phyloP scores from a whole-genome alignment of 2,329 filamentous ascomycete genomes.

The Fusarium chuoi region DNA sequence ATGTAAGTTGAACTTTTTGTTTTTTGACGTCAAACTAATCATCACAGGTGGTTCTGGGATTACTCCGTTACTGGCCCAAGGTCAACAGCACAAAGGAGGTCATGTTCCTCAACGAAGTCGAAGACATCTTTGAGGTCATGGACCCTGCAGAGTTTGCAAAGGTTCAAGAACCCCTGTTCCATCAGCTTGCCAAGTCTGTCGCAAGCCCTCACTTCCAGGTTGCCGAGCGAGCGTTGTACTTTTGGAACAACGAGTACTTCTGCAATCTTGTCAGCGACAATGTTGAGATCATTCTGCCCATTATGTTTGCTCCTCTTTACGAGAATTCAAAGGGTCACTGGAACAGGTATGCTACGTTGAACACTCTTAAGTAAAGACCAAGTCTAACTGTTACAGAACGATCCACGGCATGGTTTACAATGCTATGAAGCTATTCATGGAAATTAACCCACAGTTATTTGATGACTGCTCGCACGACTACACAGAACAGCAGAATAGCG shows the following conservation, averaged over 20 bases:
- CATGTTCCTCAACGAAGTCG: conserved; percentile 99
- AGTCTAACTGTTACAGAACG: conserved; percentile 67
- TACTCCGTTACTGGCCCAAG: conserved; percentile 98
- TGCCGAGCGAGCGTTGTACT: conserved; percentile 95
- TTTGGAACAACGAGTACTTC: conserved; percentile 99
- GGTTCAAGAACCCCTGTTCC: conserved; percentile 96
- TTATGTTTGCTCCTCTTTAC: conserved; percentile 98
- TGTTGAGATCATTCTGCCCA: conserved; percentile 96
- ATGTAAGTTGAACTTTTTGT: conserved; percentile 62
- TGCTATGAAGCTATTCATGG: conserved; percentile 99
- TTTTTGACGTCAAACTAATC: conserved; percentile 13
- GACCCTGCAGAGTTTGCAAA: conserved; percentile 98
- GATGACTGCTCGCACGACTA: conserved; percentile 99
- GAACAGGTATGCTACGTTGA: conserved; percentile 78
- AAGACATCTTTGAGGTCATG: conserved; percentile 99
- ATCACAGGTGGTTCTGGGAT: conserved; percentile 85
- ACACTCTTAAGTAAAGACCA: background rate
- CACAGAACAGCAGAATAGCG: conserved; percentile 93
- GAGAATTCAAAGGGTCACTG: conserved; percentile 99
- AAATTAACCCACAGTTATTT: conserved; percentile 98
- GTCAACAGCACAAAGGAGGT: conserved; percentile 99
- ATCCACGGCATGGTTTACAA: conserved; percentile 99
- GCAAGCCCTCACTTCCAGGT: conserved; percentile 99
- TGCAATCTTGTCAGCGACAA: conserved; percentile 99
- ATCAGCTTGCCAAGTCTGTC: conserved; percentile 96